Evolutionary conservation across 305 asterid genomes (phyloP), one percentile per base, ranked within the genome.

Genomic region (Andrographis paniculata): DNA sequence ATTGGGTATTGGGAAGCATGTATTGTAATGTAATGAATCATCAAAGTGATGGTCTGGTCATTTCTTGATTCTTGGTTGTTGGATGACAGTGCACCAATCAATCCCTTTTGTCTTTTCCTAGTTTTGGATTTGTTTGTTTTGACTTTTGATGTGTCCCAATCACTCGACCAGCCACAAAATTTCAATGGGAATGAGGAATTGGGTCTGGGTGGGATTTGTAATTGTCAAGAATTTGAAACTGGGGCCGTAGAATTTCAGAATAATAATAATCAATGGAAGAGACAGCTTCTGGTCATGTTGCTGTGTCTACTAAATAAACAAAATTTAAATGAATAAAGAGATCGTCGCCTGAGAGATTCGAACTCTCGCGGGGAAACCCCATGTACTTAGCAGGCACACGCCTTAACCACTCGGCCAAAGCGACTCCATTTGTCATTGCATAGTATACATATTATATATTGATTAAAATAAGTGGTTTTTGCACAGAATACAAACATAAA

Each of bases 341-440:
- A 12, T 3, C 94, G 94, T 82, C 94, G 95, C 98, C 94, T 82
- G 96, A 80, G 96, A 85, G 94, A 85, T 82, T 82, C 96, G 95
- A 89, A 82, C 96, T 87, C 96, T 91, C 96, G 94, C 94, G 95
- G 99, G 94, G 83, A 85, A 74, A 89, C 79, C 97, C 92, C 95
- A 78, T 80, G 98, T 83, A 83, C 96, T 91, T 91, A 86, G 94
- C 96, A 86, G 98, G 96, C 95, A 91, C 96, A 86, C 96, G 96
- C 95, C 96, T 91, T 91, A 91, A 91, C 96, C 96, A 86, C 99
- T 86, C 97, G 95, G 95, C 97, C 97, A 85, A 89, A 82, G 95
- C 89, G 92, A 73, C 91, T 1, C 33, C 10, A 6, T 2, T 28
- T 28, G 33, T 28, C 8, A 24, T 3, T 24, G 30, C 4, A 3